Conservation (phyloP, 441 rosid genomes). For the Populus trichocarpa region DNA sequence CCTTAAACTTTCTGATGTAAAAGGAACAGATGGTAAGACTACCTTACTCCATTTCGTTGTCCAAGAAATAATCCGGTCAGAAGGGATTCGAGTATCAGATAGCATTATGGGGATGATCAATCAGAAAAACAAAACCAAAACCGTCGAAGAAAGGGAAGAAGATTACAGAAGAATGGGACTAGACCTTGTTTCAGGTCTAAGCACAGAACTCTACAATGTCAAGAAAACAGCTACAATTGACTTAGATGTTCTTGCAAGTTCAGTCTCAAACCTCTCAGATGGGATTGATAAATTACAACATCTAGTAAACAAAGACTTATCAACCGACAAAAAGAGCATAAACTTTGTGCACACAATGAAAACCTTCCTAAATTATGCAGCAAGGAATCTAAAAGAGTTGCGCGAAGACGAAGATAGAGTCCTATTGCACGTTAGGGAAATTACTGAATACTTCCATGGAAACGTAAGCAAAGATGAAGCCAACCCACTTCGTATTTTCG, state of each 20-base stretch:
- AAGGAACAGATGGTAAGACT: slow-evolving; percentile 89
- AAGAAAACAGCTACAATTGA: slow-evolving; percentile 90
- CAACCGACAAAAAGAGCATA: slow-evolving; percentile 40
- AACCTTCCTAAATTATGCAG: slow-evolving; percentile 50
- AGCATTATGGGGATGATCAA: slow-evolving; percentile 91
- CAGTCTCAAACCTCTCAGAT: slow-evolving; percentile 69
- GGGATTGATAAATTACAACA: slow-evolving; percentile 55
- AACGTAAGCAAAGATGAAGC: slow-evolving; percentile 79
- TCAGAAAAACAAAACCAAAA: slow-evolving; percentile 54
- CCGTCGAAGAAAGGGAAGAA: slow-evolving; percentile 73
- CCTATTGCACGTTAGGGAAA: slow-evolving; percentile 62
- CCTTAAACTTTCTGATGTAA: slow-evolving; percentile 89
- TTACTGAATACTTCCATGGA: slow-evolving; percentile 93
- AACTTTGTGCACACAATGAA: slow-evolving; percentile 59
- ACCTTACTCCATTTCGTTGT: slow-evolving; percentile 92
- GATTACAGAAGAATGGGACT: slow-evolving; percentile 90
- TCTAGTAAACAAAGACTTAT: slow-evolving; percentile 39
- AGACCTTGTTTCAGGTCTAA: slow-evolving; percentile 80
- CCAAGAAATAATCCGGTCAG: slow-evolving; percentile 81
- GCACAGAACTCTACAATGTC: slow-evolving; percentile 77
- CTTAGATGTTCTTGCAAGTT: slow-evolving; percentile 77
- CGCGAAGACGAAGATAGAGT: slow-evolving; percentile 73
- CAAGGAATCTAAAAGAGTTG: slow-evolving; percentile 57
- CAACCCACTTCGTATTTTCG: slow-evolving; percentile 81
- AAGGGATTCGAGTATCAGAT: slow-evolving; percentile 80